Evolutionary conservation across 1,139 yeast species (phyloP), one percentile per base, ranked within the genome.

Genomic region (Diutina ranongensis): DNA sequence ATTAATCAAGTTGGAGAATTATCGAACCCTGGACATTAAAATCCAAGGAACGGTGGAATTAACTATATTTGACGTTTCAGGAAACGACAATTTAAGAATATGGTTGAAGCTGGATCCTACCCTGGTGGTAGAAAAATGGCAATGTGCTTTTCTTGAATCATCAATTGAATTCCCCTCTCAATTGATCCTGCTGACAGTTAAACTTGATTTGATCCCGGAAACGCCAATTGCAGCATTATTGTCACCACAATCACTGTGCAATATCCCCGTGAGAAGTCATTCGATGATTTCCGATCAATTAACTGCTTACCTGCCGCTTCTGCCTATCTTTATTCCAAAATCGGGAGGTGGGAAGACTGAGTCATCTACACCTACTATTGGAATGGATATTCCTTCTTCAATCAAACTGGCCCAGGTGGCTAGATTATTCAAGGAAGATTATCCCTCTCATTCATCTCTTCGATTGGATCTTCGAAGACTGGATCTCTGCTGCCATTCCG

Each of bases 61-160:
- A 9, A 16, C 15, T 8, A n/a, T 20, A 7, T 38, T 25, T 12
- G 31, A 38, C 12, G 20, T 21, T n/a, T n/a, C n/a, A n/a, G 32
- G 32, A 3, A 16, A 15, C 12, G 32, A 13, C 19, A 22, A 16
- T 4, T 3, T 5, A 2, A 27, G 42, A 10, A 15, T 38, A 4
- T 38, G 42, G 42, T 10, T 38, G 3, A 38, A 38, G 16, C 42
- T 38, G 42, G 32, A 22, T n/a, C 42, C 32, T n/a, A 15, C 16
- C 10, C 42, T 38, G 42, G 42, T 38, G 33, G 32, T 38, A 1
- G 42, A 38, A 15, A 38, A 38, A 25, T 38, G 42, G 42, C 32
- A 22, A 19, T 38, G 42, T 38, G 42, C 42, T 3, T 25, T 38
- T 10, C 42, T 38, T n/a, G 42, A 38, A 27, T 21, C 32, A 5